phyloP scores from a whole-genome alignment of 225 moss, liverwort and hornwort species.

The Polytrichum formosum region DNA sequence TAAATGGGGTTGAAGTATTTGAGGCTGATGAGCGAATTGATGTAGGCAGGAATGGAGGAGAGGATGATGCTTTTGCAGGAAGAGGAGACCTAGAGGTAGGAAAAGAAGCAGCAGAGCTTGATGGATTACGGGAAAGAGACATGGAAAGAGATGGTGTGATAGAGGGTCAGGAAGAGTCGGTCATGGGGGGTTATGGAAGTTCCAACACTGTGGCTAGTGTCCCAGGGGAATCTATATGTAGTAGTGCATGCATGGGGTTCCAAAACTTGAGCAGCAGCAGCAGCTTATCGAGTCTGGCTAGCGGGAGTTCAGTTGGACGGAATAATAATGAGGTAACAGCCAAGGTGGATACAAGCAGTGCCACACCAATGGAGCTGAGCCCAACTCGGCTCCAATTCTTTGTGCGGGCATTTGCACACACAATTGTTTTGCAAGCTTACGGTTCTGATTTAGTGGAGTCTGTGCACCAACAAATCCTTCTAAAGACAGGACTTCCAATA shows the following conservation, averaged over 20 bases:
- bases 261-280: conserved; percentile 3
- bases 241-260: conserved; percentile 17
- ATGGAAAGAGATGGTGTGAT: conserved; percentile 53
- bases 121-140: conserved; percentile 41
- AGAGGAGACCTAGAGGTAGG: conserved; percentile 51
- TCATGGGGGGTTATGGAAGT: conserved; percentile 36
- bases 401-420: conserved; percentile 75
- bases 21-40: conserved; percentile 32
- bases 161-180: conserved; percentile 55
- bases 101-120: conserved; percentile 52
- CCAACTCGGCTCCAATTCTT: conserved; percentile 85
- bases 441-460: conserved; percentile 82
- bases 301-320: conserved; percentile 35
- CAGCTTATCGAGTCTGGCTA: conserved; percentile 18
- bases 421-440: conserved; percentile 74
- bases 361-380: conserved; percentile 34
- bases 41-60: conserved; percentile 25
- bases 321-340: conserved; percentile 21
- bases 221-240: conserved; percentile 30
- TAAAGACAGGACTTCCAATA: conserved; percentile 86
- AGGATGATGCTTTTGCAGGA: conserved; percentile 27
- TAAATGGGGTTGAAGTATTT: conserved; percentile 15
- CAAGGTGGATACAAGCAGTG: conserved; percentile 2
- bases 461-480: conserved; percentile 82
- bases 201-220: conserved; percentile 18